phyloP scores from a whole-genome alignment of 139 green algal species.

The Chlorella sp. region DNA sequence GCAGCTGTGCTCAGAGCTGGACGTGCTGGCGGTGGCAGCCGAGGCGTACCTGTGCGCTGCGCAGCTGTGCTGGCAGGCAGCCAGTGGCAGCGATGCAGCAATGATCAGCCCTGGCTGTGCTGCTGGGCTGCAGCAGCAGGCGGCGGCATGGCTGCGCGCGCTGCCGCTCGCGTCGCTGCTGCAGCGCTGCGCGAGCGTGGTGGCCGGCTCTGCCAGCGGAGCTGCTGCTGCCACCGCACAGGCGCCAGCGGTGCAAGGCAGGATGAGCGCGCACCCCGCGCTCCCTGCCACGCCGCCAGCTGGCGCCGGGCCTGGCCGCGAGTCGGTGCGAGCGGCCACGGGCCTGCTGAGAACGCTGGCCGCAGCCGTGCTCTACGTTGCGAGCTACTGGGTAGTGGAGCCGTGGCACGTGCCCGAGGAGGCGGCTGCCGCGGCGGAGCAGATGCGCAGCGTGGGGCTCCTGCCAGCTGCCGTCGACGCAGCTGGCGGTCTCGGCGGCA shows the following conservation, averaged over 20 bases:
- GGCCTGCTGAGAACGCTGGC: constrained; percentile 25
- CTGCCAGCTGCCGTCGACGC: constrained; percentile 5
- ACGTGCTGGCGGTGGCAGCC: no score
- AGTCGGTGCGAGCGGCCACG: not conserved
- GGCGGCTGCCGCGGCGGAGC: not conserved
- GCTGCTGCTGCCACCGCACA: constrained; percentile 13
- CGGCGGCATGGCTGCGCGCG: not conserved
- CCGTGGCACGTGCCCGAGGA: constrained; percentile 9
- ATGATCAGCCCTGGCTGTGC: not conserved
- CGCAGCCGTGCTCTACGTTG: constrained; percentile 38
- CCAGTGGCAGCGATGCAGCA: constrained; percentile 1
- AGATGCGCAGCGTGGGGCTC: not conserved
- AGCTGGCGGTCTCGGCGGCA: not conserved
- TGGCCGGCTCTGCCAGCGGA: not conserved
- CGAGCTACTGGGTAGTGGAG: constrained; percentile 46
- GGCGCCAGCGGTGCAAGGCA: not conserved
- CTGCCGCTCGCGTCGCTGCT: not conserved
- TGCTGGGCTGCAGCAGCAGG: not conserved
- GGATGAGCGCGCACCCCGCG: constrained; percentile 16
- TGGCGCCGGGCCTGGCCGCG: not conserved
- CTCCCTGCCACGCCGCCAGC: constrained; percentile 26
- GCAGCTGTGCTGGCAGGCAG: constrained; percentile 40
- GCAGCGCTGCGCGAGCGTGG: not conserved
- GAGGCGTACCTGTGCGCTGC: constrained; percentile 38
- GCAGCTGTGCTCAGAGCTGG: no score